Conservation (phyloP, 2,329 filamentous ascomycete species). For the Hymenoscyphus occultus region DNA sequence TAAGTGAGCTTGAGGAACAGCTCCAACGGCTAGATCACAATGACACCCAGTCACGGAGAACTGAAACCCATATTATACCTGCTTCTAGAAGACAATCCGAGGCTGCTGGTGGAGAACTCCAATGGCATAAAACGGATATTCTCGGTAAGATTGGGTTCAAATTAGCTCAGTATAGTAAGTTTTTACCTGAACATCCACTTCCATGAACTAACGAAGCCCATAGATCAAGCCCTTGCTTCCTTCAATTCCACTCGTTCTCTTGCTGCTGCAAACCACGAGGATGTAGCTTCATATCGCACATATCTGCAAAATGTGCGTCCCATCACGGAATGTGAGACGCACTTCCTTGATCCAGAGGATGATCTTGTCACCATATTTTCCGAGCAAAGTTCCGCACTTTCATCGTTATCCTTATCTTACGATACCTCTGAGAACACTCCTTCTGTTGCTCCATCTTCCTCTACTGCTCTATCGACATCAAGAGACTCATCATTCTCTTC, state of each 20-base stretch:
- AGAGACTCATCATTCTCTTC: slow-evolving; percentile 14
- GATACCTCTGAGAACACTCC: background rate
- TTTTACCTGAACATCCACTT: background rate
- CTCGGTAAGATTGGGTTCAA: slow-evolving; percentile 63
- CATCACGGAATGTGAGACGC: slow-evolving; percentile 54
- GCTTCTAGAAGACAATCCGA: slow-evolving; percentile 56
- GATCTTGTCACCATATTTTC: slow-evolving; percentile 34
- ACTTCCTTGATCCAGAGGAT: slow-evolving; percentile 33
- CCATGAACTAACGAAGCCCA: slow-evolving; percentile 5
- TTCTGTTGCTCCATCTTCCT: slow-evolving; percentile 6
- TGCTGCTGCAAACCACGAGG: slow-evolving; percentile 46
- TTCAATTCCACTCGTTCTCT: slow-evolving; percentile 53
- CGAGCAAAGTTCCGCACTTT: slow-evolving; percentile 11
- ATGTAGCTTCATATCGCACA: slow-evolving; percentile 50
- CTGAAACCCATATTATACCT: slow-evolving; percentile 43
- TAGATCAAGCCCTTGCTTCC: slow-evolving; percentile 58
- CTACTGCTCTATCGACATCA: slow-evolving; percentile 5
- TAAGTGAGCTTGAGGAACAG: slow-evolving; percentile 76
- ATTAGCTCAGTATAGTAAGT: slow-evolving; percentile 64
- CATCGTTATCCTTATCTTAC: background rate
- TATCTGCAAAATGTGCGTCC: slow-evolving; percentile 55
- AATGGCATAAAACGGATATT: slow-evolving; percentile 58
- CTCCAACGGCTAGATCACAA: slow-evolving; percentile 64
- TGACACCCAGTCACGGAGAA: slow-evolving; percentile 45
- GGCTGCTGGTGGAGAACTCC: slow-evolving; percentile 53